Evolutionary conservation across 306 rosid species (phyloP), one percentile per base, ranked within the genome.

Genomic region (Vachellia pachyceras): DNA sequence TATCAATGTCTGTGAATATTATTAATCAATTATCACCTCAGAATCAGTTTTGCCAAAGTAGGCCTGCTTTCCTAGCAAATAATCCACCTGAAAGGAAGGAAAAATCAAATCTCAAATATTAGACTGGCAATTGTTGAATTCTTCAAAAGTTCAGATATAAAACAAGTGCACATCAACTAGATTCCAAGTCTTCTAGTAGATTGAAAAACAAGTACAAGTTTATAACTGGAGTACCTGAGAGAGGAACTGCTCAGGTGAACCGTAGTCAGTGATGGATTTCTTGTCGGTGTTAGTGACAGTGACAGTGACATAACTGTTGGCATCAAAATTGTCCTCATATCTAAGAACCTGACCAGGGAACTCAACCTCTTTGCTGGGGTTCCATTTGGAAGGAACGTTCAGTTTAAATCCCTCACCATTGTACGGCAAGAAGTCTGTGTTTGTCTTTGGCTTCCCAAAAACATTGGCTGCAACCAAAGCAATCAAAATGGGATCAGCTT

Each of bases 331-430:
- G 73, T 95, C 97, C 86, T 95, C 98, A 9, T 87, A 95, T 82
- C 98, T 87, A 36, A 95, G 97, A 84, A 95, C 97, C 85, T 89
- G 94, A 13, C 97, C 98, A 0, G 98, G 98, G 88, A 5, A 95
- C 58, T 95, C 98, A 50, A 79, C 61, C 80, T 95, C 98, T 87
- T 79, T 95, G 97, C 98, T 92, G 35, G 91, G 95, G 69, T 91
- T 92, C 98, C 98, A 95, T 82, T 95, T 95, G 57, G 98, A 55
- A 52, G 98, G 98, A 68, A 92, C 78, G 5, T 80, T 81, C 57
- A 95, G 17, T 90, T 88, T 95, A 90, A 95, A 95, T 60, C 98
- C 98, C 55, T 89, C 50, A 23, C 98, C 98, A 77, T 79, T 73
- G 89, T 91, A 95, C 37, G 97, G 84, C 86, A 84, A 61, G 85